Percentiles rank a stretch among this genome's conserved stretches.
These are phyloP conservation scores for Neurospora intermedia DNA, from an alignment of 495 filamentous ascomycete species.

Conservation along the genomic window DNA sequence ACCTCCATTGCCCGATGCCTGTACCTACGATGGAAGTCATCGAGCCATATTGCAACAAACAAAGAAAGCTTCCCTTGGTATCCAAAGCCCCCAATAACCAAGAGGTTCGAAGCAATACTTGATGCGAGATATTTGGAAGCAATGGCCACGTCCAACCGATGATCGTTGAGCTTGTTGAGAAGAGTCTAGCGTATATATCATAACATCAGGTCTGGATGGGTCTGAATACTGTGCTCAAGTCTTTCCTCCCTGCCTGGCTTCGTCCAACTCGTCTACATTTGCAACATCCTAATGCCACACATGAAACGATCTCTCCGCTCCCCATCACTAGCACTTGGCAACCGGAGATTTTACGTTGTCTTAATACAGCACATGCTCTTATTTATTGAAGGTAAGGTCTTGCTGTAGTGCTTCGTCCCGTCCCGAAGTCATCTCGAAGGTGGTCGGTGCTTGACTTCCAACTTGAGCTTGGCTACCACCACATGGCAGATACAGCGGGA, in stretches of 20 bases:
- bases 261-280: background rate
- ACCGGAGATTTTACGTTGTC: background rate
- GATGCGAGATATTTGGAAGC: background rate
- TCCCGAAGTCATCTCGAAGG: background rate
- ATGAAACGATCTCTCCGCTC: background rate
- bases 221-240: too few relatives aligned
- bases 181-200: background rate
- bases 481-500: background rate
- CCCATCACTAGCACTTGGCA: background rate
- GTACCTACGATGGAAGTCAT: background rate
- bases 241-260: too few relatives aligned
- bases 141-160: background rate
- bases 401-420: background rate
- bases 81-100: background rate
- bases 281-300: background rate
- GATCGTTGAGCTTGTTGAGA: background rate
- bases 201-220: too few relatives aligned
- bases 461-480: background rate
- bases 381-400: background rate
- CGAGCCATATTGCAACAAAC: background rate
- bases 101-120: background rate
- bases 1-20: background rate
- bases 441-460: background rate
- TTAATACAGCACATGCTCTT: background rate
- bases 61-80: background rate